Evolutionary conservation across 2,329 filamentous ascomycete species (phyloP).

Genomic region (Beauveria asiatica): DNA sequence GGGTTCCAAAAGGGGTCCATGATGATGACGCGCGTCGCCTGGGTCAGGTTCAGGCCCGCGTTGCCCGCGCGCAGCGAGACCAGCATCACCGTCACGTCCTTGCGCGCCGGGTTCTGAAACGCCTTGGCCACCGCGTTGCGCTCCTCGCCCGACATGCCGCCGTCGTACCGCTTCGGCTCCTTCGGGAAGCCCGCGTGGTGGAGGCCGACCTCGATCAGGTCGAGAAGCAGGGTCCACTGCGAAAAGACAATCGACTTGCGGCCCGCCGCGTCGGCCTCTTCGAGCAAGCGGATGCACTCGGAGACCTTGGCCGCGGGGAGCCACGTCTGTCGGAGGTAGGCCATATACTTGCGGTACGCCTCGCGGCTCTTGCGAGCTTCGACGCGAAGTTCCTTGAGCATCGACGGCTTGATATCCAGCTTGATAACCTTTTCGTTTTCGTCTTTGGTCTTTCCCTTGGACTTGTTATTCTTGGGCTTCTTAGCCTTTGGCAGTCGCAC

Average conservation of each 20-base stretch:
- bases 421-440: conserved; percentile 29
- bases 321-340: conserved; percentile 60
- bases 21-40: conserved; percentile 78
- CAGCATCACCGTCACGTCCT: conserved; percentile 64
- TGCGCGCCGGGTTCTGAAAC: conserved; percentile 50
- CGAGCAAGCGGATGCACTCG: conserved; percentile 65
- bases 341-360: conserved; percentile 61
- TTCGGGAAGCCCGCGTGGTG: conserved; percentile 53
- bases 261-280: conserved; percentile 50
- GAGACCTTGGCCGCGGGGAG: conserved; percentile 75
- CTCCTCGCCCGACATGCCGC: conserved; percentile 60
- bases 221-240: conserved; percentile 69
- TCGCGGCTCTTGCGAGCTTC: conserved; percentile 55
- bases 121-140: conserved; percentile 61
- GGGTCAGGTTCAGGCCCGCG: conserved; percentile 76
- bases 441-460: conserved; percentile 15
- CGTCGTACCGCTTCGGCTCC: conserved; percentile 66
- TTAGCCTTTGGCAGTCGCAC: conserved; percentile 3
- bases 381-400: conserved; percentile 58
- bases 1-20: conserved; percentile 95
- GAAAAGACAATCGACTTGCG: conserved; percentile 71
- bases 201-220: conserved; percentile 64
- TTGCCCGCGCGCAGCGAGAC: conserved; percentile 76
- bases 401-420: conserved; percentile 41
- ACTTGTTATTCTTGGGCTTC: conserved; percentile 15